A percentile compares a stretch with the other conserved stretches of the same genome.
These are phyloP conservation scores for Eucalyptus polybractea DNA, from an alignment of 345 rosid genomes.

Conservation along the genomic window DNA sequence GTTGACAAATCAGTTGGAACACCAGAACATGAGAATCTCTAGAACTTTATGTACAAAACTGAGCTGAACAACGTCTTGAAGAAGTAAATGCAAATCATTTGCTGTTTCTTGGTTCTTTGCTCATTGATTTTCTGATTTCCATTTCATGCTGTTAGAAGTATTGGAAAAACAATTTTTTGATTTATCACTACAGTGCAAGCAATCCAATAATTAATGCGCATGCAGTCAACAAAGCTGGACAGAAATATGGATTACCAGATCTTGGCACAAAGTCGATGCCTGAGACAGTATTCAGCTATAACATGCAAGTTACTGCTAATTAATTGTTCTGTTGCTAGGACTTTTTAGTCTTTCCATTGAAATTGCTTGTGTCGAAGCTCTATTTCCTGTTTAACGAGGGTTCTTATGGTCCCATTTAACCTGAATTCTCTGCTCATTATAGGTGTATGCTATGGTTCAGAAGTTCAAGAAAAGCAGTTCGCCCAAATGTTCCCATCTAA, in stretches of 20 bases:
- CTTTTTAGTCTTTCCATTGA: not conserved
- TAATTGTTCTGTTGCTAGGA: not conserved
- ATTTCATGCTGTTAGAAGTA: not conserved
- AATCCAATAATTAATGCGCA: not conserved
- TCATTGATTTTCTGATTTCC: not conserved
- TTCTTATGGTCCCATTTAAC: not conserved
- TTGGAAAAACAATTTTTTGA: not conserved
- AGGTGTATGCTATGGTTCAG: conserved; percentile 54
- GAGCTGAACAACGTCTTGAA: not conserved
- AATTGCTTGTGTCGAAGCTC: not conserved
- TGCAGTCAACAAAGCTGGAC: not conserved
- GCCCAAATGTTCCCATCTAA: not conserved
- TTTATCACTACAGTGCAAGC: not conserved
- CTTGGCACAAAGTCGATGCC: not conserved
- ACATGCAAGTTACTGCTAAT: not conserved
- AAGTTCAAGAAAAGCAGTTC: conserved; percentile 27
- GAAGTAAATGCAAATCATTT: not conserved
- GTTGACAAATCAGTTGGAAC: not conserved
- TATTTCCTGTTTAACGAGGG: not conserved
- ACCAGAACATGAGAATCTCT: not conserved
- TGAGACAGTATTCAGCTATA: not conserved
- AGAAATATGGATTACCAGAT: not conserved
- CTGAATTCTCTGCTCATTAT: not conserved
- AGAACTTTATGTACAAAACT: not conserved
- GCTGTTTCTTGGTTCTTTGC: not conserved